Conservation (phyloP, 139 green algal genomes). For the Ulvella scutata region DNA sequence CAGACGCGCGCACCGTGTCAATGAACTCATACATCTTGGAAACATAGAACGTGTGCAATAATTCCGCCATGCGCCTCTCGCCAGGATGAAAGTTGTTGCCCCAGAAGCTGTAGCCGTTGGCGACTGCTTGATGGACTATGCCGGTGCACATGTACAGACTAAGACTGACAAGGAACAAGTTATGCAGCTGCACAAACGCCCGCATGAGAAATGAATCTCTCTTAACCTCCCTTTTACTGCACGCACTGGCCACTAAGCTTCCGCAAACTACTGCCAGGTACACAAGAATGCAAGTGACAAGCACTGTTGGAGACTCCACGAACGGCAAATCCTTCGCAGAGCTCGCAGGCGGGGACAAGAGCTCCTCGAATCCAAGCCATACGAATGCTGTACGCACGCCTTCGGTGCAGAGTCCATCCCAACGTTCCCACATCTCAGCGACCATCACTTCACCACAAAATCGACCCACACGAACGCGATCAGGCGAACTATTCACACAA, state of each 20-base stretch:
- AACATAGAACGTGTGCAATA: slow-evolving; percentile 52
- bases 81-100: slow-evolving; percentile 23
- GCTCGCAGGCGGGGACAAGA: neutral
- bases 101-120: slow-evolving; percentile 30
- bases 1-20: slow-evolving; percentile 38
- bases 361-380: neutral
- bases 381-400: neutral
- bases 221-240: slow-evolving; percentile 3
- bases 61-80: slow-evolving; percentile 21
- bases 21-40: slow-evolving; percentile 59
- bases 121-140: slow-evolving; percentile 15
- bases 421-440: neutral
- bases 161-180: slow-evolving; percentile 32
- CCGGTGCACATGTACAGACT: slow-evolving; percentile 31
- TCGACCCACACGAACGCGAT: too few species aligned
- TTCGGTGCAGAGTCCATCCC: neutral
- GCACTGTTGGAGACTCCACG: slow-evolving; percentile 20
- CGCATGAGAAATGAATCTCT: slow-evolving; percentile 15
- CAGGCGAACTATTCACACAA: too few species aligned
- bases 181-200: slow-evolving; percentile 30
- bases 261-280: slow-evolving; percentile 23
- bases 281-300: slow-evolving; percentile 18
- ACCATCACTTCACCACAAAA: too few species aligned
- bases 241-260: neutral
- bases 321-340: slow-evolving; percentile 19